Base-by-base conservation (phyloP, 495 filamentous ascomycete species). In the Penicillium samsonianum region DNA sequence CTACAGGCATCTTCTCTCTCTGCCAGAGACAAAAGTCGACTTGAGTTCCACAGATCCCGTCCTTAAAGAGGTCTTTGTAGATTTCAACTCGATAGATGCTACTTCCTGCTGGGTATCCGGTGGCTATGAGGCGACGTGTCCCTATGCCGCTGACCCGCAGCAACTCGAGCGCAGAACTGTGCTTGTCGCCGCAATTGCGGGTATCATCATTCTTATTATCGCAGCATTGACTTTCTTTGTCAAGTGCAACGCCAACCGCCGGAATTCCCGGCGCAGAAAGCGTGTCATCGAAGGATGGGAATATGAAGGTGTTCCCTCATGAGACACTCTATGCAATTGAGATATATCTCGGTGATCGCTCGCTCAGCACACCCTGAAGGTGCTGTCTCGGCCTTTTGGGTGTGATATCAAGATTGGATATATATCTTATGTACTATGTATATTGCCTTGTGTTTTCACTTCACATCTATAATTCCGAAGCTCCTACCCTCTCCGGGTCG, bases 281-380 rank as follows among this genome's bases (percentile, higher is more conserved):
- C 80, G 77, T 59, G 65, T 73, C 7, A 80, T 78, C 40, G 77
- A 80, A 41, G 83, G 84, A 1, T 85, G 83, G 81, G 82, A 86
- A 41, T 88, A 88, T 70, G 85, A 88, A 61, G 85, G 85, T 19
- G 83, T 88, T 33, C 84, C 85, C 31, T 77, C 75, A n/a, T 80
- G 54, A 66, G 49, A 10, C 8, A 12, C 6, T 48, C 3, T 31
- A 20, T 28, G 17, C 4, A 31, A 9, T 33, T 20, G 23, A 11
- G 5, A 19, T n/a, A 14, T 12, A 4, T 8, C 14, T 47, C 26
- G n/a, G 14, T 30, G 22, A 25, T 45, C 12, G 1, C n/a, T 30
- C 7, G 11, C 26, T 9, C 16, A n/a, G n/a, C n/a, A 46, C 43
- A 3, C 23, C 25, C 44, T 46, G 23, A 6, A 17, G 25, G n/a